Conservation (phyloP, 78 protist species). For the Ministeria vibrans region DNA sequence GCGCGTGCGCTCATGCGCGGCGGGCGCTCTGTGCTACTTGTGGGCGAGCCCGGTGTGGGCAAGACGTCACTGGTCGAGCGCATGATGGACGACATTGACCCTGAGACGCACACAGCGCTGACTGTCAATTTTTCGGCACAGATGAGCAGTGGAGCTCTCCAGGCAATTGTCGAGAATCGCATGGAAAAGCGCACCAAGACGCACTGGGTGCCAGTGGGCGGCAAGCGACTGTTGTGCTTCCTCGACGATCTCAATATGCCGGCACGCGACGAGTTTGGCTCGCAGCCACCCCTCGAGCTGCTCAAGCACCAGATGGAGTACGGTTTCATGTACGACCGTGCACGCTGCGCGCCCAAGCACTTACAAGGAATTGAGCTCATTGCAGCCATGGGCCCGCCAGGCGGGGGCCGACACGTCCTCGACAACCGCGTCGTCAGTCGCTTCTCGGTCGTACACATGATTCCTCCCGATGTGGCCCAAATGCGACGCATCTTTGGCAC, state of each 20-base stretch:
- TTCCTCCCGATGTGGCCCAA: conserved; percentile 42
- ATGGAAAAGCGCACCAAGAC: conserved; percentile 59
- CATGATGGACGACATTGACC: conserved; percentile 1
- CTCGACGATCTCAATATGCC: conserved; percentile 86
- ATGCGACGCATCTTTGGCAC: conserved; percentile 51
- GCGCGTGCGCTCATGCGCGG: conserved; percentile 17
- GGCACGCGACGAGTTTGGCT: conserved; percentile 60
- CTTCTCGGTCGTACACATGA: conserved; percentile 52
- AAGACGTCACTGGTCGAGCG: conserved; percentile 51
- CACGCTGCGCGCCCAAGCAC: conserved; percentile 15
- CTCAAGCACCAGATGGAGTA: conserved; percentile 71
- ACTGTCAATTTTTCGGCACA: conserved; percentile 70
- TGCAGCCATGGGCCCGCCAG: conserved; percentile 71
- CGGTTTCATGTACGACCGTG: conserved; percentile 75
- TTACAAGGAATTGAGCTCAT: conserved; percentile 62
- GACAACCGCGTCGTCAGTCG: conserved; percentile 35
- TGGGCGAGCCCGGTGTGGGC: conserved; percentile 75
- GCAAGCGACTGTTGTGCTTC: conserved; percentile 43
- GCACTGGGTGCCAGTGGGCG: conserved; percentile 43
- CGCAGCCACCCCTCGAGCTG: conserved; percentile 80
- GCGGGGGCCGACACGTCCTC: conserved; percentile 61
- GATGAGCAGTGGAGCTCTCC: conserved; percentile 33
- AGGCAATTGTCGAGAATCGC: conserved; percentile 58
- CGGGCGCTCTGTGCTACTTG: conserved; percentile 21
- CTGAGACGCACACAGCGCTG: background rate